Base-by-base conservation (phyloP, 1,284 basidiomycete genomes). In the Moesziomyces sp. region DNA sequence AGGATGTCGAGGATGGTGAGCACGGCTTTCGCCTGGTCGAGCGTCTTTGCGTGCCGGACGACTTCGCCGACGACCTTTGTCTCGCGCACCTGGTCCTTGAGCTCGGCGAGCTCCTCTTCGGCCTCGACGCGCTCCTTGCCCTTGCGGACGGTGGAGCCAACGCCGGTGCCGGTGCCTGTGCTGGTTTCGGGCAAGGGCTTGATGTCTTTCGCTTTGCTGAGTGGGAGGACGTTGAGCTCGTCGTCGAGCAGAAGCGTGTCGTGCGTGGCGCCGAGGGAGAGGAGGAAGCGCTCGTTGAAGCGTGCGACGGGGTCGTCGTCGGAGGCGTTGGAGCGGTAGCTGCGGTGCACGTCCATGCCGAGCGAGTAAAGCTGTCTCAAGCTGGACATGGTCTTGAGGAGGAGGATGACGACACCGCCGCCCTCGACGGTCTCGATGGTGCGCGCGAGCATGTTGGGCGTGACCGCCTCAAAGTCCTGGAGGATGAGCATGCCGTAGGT, bases 371-470 rank as follows among this genome's bases (percentile, higher is more conserved):
- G 86, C 85, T 98, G 96, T 79, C 91, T 89, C 75, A 99, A 87
- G 58, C 92, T 95, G 44, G 91, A 89, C 96, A 99, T 98, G 3
- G 93, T 96, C 86, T 97, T 96, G 40, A 99, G 87, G 38, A 99
- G 86, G 18, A 99, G 86, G 2, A 97, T 91, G 4, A 99, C 90
- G 40, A 98, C 87, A 4, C 97, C 97, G 35, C 97, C 97, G 23
- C 97, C 97, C 84, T 99, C 93, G 1, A 99, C 96, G 0, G 97
- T 99, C 87, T 99, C 97, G 62, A 99, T 95, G 21, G 97, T 99
- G 52, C 96, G 88, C 6, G 97, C 97, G 30, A 99, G 90, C 60
- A 98, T 86, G 86, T 99, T 99, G 30, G 97, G 97, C 1, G 97
- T 99, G 74, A 99, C 90, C 3, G 97, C 96, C 84, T 99, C 97